Evolutionary conservation across 1,139 yeast species (phyloP).

Genomic region (Fermentozyma sake): DNA sequence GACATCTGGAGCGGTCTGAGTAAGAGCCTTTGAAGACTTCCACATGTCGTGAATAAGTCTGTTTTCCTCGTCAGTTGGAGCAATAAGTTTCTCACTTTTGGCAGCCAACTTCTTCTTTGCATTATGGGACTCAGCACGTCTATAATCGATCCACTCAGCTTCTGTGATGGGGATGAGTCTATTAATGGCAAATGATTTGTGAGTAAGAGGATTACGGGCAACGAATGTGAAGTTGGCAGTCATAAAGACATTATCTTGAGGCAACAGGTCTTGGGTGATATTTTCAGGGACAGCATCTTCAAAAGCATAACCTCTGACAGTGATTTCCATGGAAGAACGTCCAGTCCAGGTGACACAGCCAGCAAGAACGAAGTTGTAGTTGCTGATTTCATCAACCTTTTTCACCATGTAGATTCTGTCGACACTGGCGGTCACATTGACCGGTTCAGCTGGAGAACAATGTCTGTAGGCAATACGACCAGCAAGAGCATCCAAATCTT

Average conservation of each 20-base stretch:
- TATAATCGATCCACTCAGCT: constrained; percentile 75
- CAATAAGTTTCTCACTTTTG: constrained; percentile 51
- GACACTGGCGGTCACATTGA: constrained; percentile 90
- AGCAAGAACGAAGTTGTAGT: constrained; percentile 73
- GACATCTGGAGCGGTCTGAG: constrained; percentile 10
- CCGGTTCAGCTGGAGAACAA: constrained; percentile 88
- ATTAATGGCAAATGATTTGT: constrained; percentile 81
- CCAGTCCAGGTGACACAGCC: constrained; percentile 96
- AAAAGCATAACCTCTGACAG: constrained; percentile 81
- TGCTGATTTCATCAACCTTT: constrained; percentile 72
- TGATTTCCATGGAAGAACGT: constrained; percentile 89
- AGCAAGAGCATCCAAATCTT: constrained; percentile 85
- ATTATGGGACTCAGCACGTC: constrained; percentile 85
- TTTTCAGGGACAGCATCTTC: constrained; percentile 44
- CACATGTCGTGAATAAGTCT: constrained; percentile 73
- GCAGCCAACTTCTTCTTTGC: constrained; percentile 80
- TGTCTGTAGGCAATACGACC: constrained; percentile 85
- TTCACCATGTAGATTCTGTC: constrained; percentile 87
- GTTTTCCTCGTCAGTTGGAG: constrained; percentile 75
- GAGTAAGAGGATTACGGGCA: constrained; percentile 88
- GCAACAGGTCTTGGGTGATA: constrained; percentile 45
- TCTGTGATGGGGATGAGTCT: constrained; percentile 70
- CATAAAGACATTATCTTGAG: constrained; percentile 50
- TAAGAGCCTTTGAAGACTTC: constrained; percentile 50
- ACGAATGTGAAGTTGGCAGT: constrained; percentile 93